Evolutionary conservation across 1,139 yeast genomes (phyloP), one percentile per base, ranked within the genome.

Genomic region (Suhomyces taliae): DNA sequence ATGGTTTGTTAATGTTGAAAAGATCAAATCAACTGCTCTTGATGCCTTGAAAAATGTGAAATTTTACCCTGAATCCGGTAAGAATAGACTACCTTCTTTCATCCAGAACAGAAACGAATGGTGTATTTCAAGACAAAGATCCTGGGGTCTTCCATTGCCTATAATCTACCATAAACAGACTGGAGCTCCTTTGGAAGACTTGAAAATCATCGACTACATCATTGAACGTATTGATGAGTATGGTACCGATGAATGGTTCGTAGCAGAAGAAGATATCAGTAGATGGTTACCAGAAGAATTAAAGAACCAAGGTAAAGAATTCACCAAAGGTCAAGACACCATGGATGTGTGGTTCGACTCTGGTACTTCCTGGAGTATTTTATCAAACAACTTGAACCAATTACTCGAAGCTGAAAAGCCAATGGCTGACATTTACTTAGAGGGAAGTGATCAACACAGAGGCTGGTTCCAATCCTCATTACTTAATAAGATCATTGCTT

Each of bases 281-380:
- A 76, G 83, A 48, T 93, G 98, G 97, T 65, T 93, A 15, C 97
- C 97, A 0, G 60, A 58, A 7, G 43, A 56, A 2, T 52, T 65
- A 35, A 52, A 59, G 19, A 63, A 59, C 2, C 61, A 72, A 11
- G 83, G 84, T 0, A 50, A 62, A 3, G 55, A 67, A 1, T 85
- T 74, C 53, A 55, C 61, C 29, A 86, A 89, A 57, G 93, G 97
- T 0, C 79, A 74, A 43, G 99, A 95, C 57, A 93, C 99, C 0
- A 87, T 93, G 91, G 99, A 93, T 66, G 99, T 93, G 8, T 93
- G 99, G 99, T 91, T 93, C 70, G 99, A 93, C 64, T 88, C 96
- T 36, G 99, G 99, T 0, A 83, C 96, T 1, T 85, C 95, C 34
- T 93, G 99, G 99, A 80, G 85, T 7, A 80, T 82, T 39, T 71